Evolutionary conservation across 345 rosid genomes (phyloP), one percentile per base, ranked within the genome.

Genomic region (Cardamine occulta): DNA sequence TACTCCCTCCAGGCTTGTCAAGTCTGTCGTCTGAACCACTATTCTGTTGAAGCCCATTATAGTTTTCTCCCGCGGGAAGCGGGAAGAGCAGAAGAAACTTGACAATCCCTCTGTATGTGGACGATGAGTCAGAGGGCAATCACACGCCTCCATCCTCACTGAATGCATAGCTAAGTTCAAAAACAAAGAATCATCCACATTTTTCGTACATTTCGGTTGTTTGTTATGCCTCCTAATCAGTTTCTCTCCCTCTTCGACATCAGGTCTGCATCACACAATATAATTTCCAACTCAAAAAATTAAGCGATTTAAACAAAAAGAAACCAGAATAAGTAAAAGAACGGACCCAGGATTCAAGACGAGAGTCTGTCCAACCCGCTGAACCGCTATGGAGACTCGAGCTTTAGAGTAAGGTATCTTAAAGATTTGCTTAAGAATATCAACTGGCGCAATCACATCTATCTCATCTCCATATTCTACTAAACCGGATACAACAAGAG

Each of bases 91-190:
- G 93, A 84, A 13, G 96, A 80, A 80, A 59, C 79, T 80, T 31
- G 89, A 76, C 52, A 82, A 85, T 63, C 78, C 78, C 83, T 84
- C 85, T 21, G 86, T 37, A 21, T 81, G 71, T 21, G 85, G 35
- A 15, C 76, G 86, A 84, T 89, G 86, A 18, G 83, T 74, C 17
- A 93, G 96, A 1, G 98, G 98, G 52, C 91, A 87, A 84, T 94
- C 98, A 88, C 98, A 94, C 29, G 97, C 97, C 86, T 94, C 98
- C 97, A 89, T 75, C 77, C 98, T 86, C 65, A 90, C 97, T 42
- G 98, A 94, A 80, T 94, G 98, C 98, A 94, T 94, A 24, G 98
- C 98, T 66, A 94, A 94, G 81, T 94, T 90, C 53, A 91, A 76
- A 87, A 94, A 89, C 72, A 94, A 83, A 21, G 96, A 84, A 62